These are phyloP conservation scores for Saturnispora kantuleensis DNA, from an alignment of 805 yeast species.

Conservation along the genomic window DNA sequence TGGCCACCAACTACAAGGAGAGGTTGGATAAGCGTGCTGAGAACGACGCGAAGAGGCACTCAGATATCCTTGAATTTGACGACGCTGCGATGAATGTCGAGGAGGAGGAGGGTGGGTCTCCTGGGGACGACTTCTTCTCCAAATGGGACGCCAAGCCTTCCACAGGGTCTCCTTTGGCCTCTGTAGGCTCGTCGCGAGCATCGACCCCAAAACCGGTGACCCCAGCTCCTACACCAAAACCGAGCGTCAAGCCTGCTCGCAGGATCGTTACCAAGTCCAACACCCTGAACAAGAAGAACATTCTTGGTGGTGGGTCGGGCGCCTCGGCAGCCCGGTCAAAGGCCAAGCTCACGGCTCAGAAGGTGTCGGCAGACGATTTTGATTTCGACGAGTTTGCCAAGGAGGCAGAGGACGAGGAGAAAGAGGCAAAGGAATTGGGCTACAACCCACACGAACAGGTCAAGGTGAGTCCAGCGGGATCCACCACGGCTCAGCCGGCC, in stretches of 20 bases:
- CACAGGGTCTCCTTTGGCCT: slow-evolving; percentile 36
- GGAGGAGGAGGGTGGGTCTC: slow-evolving; percentile 50
- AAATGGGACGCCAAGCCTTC: slow-evolving; percentile 81
- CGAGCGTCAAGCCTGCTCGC: slow-evolving; percentile 24
- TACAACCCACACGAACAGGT: slow-evolving; percentile 33
- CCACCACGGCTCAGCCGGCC: slow-evolving; percentile 13
- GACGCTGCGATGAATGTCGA: slow-evolving; percentile 30
- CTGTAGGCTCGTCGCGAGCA: slow-evolving; percentile 16
- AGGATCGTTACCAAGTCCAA: slow-evolving; percentile 24
- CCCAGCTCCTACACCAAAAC: slow-evolving; percentile 6
- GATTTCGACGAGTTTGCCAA: slow-evolving; percentile 57
- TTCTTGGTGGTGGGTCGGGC: slow-evolving; percentile 25
- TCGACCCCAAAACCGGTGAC: slow-evolving; percentile 18
- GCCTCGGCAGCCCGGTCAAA: slow-evolving; percentile 43
- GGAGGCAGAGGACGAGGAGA: slow-evolving; percentile 76
- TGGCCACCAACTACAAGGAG: slow-evolving; percentile 73
- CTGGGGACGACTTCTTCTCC: slow-evolving; percentile 80
- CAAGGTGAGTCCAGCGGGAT: background rate
- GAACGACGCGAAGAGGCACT: slow-evolving; percentile 59
- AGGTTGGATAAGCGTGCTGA: slow-evolving; percentile 62
- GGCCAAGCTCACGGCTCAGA: slow-evolving; percentile 51
- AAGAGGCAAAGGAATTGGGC: slow-evolving; percentile 48
- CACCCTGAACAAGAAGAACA: slow-evolving; percentile 21
- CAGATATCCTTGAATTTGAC: slow-evolving; percentile 64
- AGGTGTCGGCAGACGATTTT: slow-evolving; percentile 39